Conservation (phyloP, 331 rosid genomes). For the Spiraea crenata region DNA sequence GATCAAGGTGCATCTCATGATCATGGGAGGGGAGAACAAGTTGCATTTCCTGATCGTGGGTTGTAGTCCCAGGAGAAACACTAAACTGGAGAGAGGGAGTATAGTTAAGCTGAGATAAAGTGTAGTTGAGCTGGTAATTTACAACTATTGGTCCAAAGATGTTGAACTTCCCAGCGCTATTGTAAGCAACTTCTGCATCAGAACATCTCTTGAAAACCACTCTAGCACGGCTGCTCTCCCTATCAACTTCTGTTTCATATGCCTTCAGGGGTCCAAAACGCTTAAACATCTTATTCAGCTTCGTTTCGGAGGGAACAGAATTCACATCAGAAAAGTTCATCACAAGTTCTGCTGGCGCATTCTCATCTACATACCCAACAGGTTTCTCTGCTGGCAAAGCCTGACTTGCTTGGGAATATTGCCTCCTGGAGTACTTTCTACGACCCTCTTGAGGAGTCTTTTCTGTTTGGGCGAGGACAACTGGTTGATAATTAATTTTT, state of each 20-base stretch:
- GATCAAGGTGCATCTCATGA: constrained; percentile 86
- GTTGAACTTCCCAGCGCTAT: constrained; percentile 85
- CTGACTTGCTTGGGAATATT: constrained; percentile 38
- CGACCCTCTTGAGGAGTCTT: constrained; percentile 61
- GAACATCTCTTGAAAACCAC: constrained; percentile 76
- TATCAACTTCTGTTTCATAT: constrained; percentile 90
- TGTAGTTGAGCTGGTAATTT: constrained; percentile 79
- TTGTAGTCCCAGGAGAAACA: constrained; percentile 52
- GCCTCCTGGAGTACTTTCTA: constrained; percentile 69
- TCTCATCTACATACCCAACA: constrained; percentile 61
- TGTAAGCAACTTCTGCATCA: constrained; percentile 87
- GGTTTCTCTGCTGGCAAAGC: constrained; percentile 55
- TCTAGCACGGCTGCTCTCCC: constrained; percentile 84
- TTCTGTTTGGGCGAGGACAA: constrained; percentile 42
- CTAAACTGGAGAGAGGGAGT: constrained; percentile 62
- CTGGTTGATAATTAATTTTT: constrained; percentile 50
- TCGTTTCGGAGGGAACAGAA: constrained; percentile 75
- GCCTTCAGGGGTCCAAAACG: constrained; percentile 88
- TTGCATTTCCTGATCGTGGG: constrained; percentile 81
- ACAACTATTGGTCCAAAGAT: constrained; percentile 79
- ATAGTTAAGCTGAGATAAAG: constrained; percentile 44
- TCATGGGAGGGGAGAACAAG: constrained; percentile 61
- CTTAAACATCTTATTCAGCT: constrained; percentile 78
- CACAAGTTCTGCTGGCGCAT: constrained; percentile 79
- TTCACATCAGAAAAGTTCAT: constrained; percentile 85